These are phyloP conservation scores for Globomyces sp. DNA, from an alignment of 371 early-diverging fungal species.

Conservation along the genomic window DNA sequence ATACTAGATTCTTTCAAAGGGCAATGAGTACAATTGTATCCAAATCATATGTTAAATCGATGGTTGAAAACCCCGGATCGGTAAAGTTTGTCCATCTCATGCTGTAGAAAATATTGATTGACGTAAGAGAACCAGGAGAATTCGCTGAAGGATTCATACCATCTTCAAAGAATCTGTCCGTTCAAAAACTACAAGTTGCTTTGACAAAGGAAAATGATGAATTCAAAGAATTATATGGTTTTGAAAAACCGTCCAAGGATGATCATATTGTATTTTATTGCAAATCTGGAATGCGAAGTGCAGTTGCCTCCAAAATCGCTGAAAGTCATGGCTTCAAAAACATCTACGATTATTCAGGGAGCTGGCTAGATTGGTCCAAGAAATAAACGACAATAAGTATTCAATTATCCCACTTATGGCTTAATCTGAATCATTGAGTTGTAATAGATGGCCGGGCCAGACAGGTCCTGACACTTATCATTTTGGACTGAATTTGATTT, in stretches of 20 bases:
- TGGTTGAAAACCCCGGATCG: too few species aligned
- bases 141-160: constrained; percentile 1
- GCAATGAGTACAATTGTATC: too few species aligned
- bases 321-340: background rate
- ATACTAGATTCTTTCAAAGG: too few species aligned
- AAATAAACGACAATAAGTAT: background rate
- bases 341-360: background rate
- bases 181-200: background rate
- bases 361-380: background rate
- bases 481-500: too few species aligned
- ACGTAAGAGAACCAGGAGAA: background rate
- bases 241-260: background rate
- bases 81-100: too few species aligned
- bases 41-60: too few species aligned
- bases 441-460: too few species aligned
- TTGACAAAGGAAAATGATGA: background rate
- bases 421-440: too few species aligned
- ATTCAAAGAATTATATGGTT: constrained; percentile 6
- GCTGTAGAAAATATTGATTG: background rate
- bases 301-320: background rate
- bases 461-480: too few species aligned
- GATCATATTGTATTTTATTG: constrained; percentile 5
- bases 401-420: too few species aligned
- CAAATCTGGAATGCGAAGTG: constrained; percentile 1
- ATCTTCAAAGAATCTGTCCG: constrained; percentile 1